phyloP scores from a whole-genome alignment of 2,329 filamentous ascomycete species.

The Fusarium sulawesiense region DNA sequence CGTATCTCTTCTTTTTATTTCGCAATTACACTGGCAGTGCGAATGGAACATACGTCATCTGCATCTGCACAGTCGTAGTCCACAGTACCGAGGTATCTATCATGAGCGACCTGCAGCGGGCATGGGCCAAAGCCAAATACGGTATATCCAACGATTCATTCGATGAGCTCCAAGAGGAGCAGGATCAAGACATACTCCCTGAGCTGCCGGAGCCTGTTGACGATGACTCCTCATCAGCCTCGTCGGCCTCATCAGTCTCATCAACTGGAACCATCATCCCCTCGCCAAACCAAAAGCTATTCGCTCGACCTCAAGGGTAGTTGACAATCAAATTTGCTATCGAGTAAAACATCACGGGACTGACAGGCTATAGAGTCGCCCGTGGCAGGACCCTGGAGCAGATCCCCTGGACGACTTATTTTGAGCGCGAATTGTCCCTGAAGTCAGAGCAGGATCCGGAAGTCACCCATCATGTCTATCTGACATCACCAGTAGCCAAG shows the following conservation, averaged over 20 bases:
- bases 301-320: constrained; percentile 77
- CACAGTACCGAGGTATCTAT: constrained; percentile 29
- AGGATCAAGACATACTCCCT: constrained; percentile 59
- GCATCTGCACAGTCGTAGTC: constrained; percentile 4
- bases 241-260: constrained; percentile 83
- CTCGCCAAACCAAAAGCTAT: constrained; percentile 77
- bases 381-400: constrained; percentile 70
- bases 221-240: constrained; percentile 79
- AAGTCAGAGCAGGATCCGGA: constrained; percentile 57
- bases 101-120: constrained; percentile 86
- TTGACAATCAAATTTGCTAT: constrained; percentile 9
- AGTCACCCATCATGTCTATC: constrained; percentile 84
- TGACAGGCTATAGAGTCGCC: constrained; percentile 55
- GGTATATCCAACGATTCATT: constrained; percentile 64
- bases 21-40: constrained; percentile 16
- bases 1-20: not conserved
- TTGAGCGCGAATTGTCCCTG: constrained; percentile 86
- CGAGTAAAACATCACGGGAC: constrained; percentile 33
- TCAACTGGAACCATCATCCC: constrained; percentile 93
- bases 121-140: constrained; percentile 82
- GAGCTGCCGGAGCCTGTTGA: constrained; percentile 60
- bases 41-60: constrained; percentile 36
- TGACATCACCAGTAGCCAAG: constrained; percentile 80
- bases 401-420: constrained; percentile 89
- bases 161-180: constrained; percentile 65